Percentiles rank a stretch among this genome's conserved stretches.
Evolutionary conservation across 1,284 basidiomycete species (phyloP).

Genomic region (Pascua sp.): DNA sequence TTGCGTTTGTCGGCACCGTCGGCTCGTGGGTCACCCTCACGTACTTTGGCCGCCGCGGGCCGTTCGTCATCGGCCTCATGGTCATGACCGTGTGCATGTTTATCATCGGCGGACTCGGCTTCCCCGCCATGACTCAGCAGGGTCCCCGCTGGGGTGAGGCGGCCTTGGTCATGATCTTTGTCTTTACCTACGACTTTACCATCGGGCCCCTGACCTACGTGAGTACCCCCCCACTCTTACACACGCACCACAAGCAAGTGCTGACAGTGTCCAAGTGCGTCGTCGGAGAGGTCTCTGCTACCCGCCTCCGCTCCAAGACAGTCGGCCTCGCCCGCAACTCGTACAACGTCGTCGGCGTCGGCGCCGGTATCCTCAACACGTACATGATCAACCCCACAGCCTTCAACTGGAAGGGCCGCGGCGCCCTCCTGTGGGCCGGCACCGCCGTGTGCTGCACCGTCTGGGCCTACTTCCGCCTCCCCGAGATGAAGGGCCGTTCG

Average conservation of each 20-base stretch:
- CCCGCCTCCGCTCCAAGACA: constrained; percentile 52
- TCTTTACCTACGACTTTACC: constrained; percentile 29
- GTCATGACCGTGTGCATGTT: constrained; percentile 48
- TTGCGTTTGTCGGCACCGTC: constrained; percentile 47
- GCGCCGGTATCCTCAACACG: constrained; percentile 15
- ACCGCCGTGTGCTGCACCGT: constrained; percentile 18
- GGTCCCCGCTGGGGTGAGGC: constrained; percentile 15
- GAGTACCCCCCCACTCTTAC: background rate
- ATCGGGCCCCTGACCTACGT: constrained; percentile 27
- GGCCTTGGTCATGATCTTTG: constrained; percentile 23
- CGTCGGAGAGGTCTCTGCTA: constrained; percentile 49
- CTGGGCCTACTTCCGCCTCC: constrained; percentile 27
- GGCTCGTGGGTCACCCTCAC: constrained; percentile 42
- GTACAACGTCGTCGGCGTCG: constrained; percentile 45
- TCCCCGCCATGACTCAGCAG: constrained; percentile 2
- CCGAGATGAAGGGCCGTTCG: constrained; percentile 41
- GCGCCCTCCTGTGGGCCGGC: constrained; percentile 49
- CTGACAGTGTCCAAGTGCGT: constrained; percentile 30
- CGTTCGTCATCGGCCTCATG: constrained; percentile 51
- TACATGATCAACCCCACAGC: constrained; percentile 22
- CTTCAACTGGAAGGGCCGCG: constrained; percentile 29
- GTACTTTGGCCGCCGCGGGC: constrained; percentile 47
- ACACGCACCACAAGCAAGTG: background rate
- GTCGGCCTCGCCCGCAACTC: constrained; percentile 51
- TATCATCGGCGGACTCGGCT: constrained; percentile 45